Evolutionary conservation across 164 flowering plant species (phyloP).

Genomic region (Berberis vulgaris): DNA sequence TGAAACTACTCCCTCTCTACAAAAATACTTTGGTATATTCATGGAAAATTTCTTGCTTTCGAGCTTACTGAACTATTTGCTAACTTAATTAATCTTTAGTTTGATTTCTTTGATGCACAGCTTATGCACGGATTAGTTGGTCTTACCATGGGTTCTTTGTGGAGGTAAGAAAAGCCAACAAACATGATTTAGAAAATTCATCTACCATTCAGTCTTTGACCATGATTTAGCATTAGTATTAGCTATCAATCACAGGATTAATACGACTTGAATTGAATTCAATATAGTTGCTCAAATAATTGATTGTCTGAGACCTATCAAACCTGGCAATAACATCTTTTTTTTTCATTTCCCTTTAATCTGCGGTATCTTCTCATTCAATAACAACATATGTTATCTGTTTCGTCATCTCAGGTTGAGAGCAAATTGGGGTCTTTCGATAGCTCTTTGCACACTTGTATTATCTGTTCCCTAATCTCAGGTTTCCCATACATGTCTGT

Average conservation of each 20-base stretch:
- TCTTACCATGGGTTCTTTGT: constrained; percentile 74
- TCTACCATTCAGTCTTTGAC: background rate
- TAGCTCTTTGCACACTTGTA: constrained; percentile 70
- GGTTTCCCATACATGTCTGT: background rate
- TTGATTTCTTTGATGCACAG: constrained; percentile 29
- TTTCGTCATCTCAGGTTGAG: constrained; percentile 46
- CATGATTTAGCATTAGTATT: background rate
- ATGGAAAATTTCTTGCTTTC: too few relatives aligned
- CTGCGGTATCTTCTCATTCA: background rate
- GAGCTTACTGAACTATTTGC: too few relatives aligned
- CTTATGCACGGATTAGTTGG: constrained; percentile 89
- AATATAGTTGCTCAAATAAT: background rate
- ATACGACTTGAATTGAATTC: too few relatives aligned
- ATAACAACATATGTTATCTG: background rate
- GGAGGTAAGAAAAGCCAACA: constrained; percentile 58
- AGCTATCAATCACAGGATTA: too few relatives aligned
- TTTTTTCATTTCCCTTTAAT: background rate
- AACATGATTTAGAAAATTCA: background rate
- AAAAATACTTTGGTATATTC: too few relatives aligned
- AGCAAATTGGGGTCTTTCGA: constrained; percentile 63
- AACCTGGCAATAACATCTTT: background rate
- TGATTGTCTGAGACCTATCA: background rate
- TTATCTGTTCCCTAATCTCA: constrained; percentile 7
- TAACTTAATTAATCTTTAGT: background rate
- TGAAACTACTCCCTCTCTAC: too few relatives aligned